Conservation (phyloP, 2,329 filamentous ascomycete species). For the Apiospora sp. region DNA sequence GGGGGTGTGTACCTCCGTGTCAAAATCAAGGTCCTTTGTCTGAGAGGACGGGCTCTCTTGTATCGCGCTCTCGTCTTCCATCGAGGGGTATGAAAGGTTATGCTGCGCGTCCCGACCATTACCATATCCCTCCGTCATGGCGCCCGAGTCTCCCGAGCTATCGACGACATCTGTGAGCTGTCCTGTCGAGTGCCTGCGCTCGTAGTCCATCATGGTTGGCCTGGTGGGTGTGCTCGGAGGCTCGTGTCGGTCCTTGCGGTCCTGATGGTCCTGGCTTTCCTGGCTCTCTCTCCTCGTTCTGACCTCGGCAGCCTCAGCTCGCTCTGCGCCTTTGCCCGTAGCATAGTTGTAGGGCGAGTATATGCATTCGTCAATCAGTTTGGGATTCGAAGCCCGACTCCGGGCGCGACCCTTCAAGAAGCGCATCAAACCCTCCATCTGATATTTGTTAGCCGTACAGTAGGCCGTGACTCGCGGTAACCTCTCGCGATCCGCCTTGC, state of each 20-base stretch:
- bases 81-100: conserved; percentile 43
- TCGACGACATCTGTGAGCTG: conserved; percentile 55
- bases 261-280: conserved; percentile 13
- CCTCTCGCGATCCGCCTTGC: conserved; percentile 89
- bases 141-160: conserved; percentile 43
- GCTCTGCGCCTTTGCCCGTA: conserved; percentile 45
- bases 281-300: conserved; percentile 29
- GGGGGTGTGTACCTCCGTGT: conserved; percentile 87
- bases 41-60: conserved; percentile 46
- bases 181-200: conserved; percentile 79
- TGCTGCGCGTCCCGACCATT: conserved; percentile 44
- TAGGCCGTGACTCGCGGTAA: conserved; percentile 95
- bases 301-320: conserved; percentile 41
- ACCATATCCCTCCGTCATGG: conserved; percentile 37
- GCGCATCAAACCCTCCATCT: conserved; percentile 87
- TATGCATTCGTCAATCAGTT: conserved; percentile 96
- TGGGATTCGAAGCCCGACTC: conserved; percentile 81
- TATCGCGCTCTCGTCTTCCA: conserved; percentile 40
- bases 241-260: conserved; percentile 28
- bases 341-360: conserved; percentile 92
- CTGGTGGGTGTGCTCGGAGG: conserved; percentile 31
- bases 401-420: conserved; percentile 88
- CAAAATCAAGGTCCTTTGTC: conserved; percentile 71
- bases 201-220: conserved; percentile 55
- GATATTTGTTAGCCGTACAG: conserved; percentile 91